phyloP scores from a whole-genome alignment of 306 rosid species.

The Castanea crenata region DNA sequence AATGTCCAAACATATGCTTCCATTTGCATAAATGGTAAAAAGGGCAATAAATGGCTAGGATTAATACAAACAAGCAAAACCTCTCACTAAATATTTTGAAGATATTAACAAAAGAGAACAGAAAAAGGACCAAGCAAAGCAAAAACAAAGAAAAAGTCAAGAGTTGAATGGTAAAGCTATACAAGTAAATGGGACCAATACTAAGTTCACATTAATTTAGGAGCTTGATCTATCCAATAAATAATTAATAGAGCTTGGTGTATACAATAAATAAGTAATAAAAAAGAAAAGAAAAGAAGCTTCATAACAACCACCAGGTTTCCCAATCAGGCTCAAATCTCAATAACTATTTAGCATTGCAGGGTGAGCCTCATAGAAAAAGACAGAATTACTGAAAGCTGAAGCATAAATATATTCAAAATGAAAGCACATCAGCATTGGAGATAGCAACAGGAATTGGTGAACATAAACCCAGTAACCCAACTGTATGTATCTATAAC shows the following conservation, averaged over 20 bases:
- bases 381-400: neutral
- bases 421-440: neutral
- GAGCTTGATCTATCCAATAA: neutral
- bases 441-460: neutral
- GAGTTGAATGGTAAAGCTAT: neutral
- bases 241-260: too few species aligned
- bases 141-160: neutral
- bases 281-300: neutral
- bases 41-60: constrained; percentile 10
- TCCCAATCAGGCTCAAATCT: neutral
- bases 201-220: neutral
- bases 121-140: neutral
- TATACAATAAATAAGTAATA: too few species aligned
- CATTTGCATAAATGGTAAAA: constrained; percentile 93
- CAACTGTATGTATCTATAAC: neutral
- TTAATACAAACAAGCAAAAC: constrained; percentile 3
- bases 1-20: constrained; percentile 97
- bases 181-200: neutral
- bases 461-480: neutral
- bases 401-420: neutral
- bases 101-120: constrained; percentile 3
- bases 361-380: neutral
- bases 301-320: neutral
- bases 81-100: neutral
- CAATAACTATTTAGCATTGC: neutral